These are phyloP conservation scores for Phytophthora pluvialis DNA, from an alignment of 352 stramenopile genomes.

Conservation along the genomic window DNA sequence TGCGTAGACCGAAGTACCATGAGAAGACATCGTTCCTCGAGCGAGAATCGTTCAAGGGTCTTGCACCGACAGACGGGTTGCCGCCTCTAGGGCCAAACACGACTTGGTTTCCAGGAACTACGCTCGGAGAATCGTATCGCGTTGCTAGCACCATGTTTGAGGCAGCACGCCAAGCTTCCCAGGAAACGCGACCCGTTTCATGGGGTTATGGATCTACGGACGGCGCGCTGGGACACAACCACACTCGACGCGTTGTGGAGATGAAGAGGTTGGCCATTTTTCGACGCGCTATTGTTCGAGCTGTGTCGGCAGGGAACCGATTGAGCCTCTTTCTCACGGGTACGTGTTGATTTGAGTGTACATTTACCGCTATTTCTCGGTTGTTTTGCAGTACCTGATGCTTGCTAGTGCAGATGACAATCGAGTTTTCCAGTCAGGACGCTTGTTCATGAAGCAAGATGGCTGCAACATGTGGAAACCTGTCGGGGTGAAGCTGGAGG, in stretches of 20 bases:
- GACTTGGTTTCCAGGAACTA: conserved; percentile 22
- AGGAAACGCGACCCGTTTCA: conserved; percentile 42
- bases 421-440: conserved; percentile 54
- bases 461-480: conserved; percentile 63
- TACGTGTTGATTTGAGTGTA: conserved; percentile 8
- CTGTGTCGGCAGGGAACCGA: conserved; percentile 56
- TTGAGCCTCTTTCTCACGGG: conserved; percentile 70
- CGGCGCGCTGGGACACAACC: conserved; percentile 50
- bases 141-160: conserved; percentile 50
- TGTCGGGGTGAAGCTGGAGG: conserved; percentile 31
- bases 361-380: too few species aligned
- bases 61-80: conserved; percentile 16
- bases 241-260: conserved; percentile 26
- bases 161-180: conserved; percentile 30
- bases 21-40: conserved; percentile 49
- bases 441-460: conserved; percentile 62
- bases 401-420: conserved; percentile 34
- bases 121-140: conserved; percentile 46
- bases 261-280: conserved; percentile 52
- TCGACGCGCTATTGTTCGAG: conserved; percentile 39
- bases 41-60: conserved; percentile 42
- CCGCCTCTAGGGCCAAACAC: not conserved
- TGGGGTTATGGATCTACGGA: conserved; percentile 68
- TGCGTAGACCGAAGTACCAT: conserved; percentile 51
- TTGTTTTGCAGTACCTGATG: not conserved